A percentile compares a stretch with the other conserved stretches of the same genome.
Evolutionary conservation across 2,329 filamentous ascomycete species (phyloP).

Genomic region (Ophiosphaerella herpotricha): DNA sequence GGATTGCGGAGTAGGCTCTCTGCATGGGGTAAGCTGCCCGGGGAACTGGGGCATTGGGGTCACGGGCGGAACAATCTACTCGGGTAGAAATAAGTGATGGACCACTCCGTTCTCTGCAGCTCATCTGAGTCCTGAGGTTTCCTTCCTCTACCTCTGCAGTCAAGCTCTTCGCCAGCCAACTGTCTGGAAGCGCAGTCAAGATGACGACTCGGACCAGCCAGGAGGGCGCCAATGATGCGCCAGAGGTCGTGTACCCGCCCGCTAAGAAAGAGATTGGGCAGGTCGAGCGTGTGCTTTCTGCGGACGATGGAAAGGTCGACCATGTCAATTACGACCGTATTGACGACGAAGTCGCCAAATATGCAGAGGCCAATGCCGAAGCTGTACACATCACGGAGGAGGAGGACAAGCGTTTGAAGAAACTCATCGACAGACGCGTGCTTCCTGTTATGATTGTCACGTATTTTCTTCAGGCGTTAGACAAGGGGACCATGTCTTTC

Average conservation of each 20-base stretch:
- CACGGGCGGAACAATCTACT: slow-evolving; percentile 20
- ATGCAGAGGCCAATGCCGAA: slow-evolving; percentile 59
- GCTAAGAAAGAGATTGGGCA: slow-evolving; percentile 46
- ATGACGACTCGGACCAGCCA: slow-evolving; percentile 25
- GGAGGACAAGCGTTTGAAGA: slow-evolving; percentile 65
- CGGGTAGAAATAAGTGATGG: slow-evolving; percentile 30
- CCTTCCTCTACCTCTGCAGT: slow-evolving; percentile 8
- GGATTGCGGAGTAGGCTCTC: slow-evolving; percentile 26
- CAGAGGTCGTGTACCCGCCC: slow-evolving; percentile 15
- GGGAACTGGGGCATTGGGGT: slow-evolving; percentile 20
- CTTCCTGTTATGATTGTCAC: slow-evolving; percentile 73
- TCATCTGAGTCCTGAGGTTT: slow-evolving; percentile 23
- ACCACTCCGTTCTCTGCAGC: slow-evolving; percentile 17
- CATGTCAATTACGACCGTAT: slow-evolving; percentile 63
- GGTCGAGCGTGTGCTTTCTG: slow-evolving; percentile 56
- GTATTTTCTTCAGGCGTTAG: slow-evolving; percentile 71
- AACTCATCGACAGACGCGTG: slow-evolving; percentile 69
- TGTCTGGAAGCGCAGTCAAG: slow-evolving; percentile 15
- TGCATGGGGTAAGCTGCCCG: slow-evolving; percentile 25
- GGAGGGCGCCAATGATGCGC: slow-evolving; percentile 20
- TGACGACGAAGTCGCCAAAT: slow-evolving; percentile 73
- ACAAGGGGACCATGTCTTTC: slow-evolving; percentile 69
- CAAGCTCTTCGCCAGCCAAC: slow-evolving; percentile 14
- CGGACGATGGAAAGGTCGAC: slow-evolving; percentile 54
- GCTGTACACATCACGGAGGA: slow-evolving; percentile 61